These are phyloP conservation scores for Astragalus membranaceus DNA, from an alignment of 306 rosid genomes.

Conservation along the genomic window DNA sequence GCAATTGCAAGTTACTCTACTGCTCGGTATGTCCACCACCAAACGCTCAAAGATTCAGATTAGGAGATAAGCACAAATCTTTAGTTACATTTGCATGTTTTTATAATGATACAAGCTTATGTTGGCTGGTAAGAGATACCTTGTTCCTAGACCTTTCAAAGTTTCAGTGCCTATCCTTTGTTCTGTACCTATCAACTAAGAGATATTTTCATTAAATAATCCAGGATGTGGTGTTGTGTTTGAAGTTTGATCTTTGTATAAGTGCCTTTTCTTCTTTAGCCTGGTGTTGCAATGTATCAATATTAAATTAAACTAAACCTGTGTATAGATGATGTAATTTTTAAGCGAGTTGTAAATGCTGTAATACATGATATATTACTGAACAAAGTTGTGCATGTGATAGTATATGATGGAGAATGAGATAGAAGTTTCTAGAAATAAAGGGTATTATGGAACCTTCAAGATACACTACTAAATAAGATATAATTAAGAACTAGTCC, in stretches of 20 bases:
- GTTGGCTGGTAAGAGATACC: slow-evolving; percentile 12
- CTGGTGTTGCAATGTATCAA: background rate
- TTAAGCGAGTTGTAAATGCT: background rate
- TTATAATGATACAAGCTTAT: slow-evolving; percentile 4
- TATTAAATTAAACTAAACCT: background rate
- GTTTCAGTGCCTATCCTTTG: slow-evolving; percentile 4
- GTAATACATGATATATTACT: background rate
- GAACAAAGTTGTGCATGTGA: background rate
- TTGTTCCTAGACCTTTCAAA: slow-evolving; percentile 8
- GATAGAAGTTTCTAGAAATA: too few relatives aligned
- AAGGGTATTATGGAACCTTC: too few relatives aligned
- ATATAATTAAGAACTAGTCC: too few relatives aligned
- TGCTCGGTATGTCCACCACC: slow-evolving; percentile 34
- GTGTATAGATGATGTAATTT: slow-evolving; percentile 5
- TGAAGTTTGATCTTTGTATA: slow-evolving; percentile 3
- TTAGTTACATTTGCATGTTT: slow-evolving; percentile 15
- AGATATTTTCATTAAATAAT: slow-evolving; percentile 11
- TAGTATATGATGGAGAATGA: too few relatives aligned
- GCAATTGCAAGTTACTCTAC: slow-evolving; percentile 57
- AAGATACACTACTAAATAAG: too few relatives aligned
- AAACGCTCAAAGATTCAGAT: slow-evolving; percentile 18
- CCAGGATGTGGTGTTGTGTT: slow-evolving; percentile 12
- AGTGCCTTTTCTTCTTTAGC: slow-evolving; percentile 7
- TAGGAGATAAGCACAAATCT: slow-evolving; percentile 17
- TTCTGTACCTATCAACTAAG: background rate